Evolutionary conservation across 768 basidiomycete species (phyloP).

Genomic region (Serendipita sp.): DNA sequence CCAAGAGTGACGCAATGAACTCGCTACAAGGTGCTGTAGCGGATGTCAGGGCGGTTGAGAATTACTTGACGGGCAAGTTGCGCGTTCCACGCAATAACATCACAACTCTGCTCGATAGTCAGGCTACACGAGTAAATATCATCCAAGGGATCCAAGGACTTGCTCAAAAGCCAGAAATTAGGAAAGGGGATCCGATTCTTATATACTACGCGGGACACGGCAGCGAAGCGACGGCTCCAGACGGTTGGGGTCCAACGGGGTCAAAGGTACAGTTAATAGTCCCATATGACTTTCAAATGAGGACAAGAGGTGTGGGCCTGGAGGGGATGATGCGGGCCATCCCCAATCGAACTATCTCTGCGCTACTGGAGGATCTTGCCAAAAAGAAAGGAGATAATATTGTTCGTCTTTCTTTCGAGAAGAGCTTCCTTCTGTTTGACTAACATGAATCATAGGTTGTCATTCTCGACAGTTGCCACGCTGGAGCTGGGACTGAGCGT

Average conservation of each 20-base stretch:
- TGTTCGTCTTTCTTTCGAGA: constrained; percentile 18
- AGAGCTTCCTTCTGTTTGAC: neutral
- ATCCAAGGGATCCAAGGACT: constrained; percentile 18
- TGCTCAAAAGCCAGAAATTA: constrained; percentile 14
- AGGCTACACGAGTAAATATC: constrained; percentile 26
- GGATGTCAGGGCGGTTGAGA: too few species aligned
- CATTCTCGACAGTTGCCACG: constrained; percentile 51
- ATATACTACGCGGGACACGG: constrained; percentile 35
- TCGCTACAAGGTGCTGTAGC: too few species aligned
- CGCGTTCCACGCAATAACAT: too few species aligned
- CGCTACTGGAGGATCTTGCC: constrained; percentile 45
- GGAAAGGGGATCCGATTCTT: constrained; percentile 21
- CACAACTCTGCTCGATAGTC: constrained; percentile 22
- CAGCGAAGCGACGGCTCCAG: constrained; percentile 21
- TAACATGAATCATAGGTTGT: constrained; percentile 39
- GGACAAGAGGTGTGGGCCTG: constrained; percentile 14
- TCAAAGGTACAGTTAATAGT: constrained; percentile 24
- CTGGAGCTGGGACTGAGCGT: constrained; percentile 23
- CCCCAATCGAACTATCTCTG: constrained; percentile 47
- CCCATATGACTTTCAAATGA: constrained; percentile 19
- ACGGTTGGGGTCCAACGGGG: constrained; percentile 19
- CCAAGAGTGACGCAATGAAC: too few species aligned
- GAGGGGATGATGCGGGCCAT: too few species aligned
- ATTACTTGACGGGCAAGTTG: too few species aligned
- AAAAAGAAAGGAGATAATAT: constrained; percentile 52